Evolutionary conservation across 2,329 filamentous ascomycete genomes (phyloP).

Genomic region (Fusarium torreyae): DNA sequence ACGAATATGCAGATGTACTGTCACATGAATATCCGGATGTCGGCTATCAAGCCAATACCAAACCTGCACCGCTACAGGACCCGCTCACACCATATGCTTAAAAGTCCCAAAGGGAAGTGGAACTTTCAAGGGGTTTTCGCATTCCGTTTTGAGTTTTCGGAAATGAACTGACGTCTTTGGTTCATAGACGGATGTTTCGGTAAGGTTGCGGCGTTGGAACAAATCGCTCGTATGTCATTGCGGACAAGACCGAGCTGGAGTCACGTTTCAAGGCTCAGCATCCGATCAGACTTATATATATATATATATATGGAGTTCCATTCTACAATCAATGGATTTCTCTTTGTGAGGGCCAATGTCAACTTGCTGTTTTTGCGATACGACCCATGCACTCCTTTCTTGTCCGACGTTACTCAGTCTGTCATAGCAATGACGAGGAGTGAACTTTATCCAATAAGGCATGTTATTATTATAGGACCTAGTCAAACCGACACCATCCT

Average conservation of each 20-base stretch:
- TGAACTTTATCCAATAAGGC: too few species aligned
- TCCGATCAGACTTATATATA: neutral
- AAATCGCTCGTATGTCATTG: conserved; percentile 29
- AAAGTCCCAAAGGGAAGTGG: conserved; percentile 10
- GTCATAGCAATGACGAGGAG: too few species aligned
- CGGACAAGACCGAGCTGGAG: conserved; percentile 1
- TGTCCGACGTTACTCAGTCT: neutral
- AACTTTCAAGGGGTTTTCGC: conserved; percentile 28
- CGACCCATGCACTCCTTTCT: neutral
- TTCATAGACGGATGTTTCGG: conserved; percentile 17
- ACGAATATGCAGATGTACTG: neutral
- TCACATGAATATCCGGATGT: conserved; percentile 6
- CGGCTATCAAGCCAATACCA: neutral
- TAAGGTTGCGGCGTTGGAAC: conserved; percentile 11
- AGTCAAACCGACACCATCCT: too few species aligned
- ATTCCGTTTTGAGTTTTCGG: conserved; percentile 25
- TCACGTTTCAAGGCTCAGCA: neutral
- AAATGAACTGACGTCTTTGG: conserved; percentile 20
- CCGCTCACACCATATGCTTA: conserved; percentile 10
- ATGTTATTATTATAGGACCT: too few species aligned
- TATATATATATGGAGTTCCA: neutral
- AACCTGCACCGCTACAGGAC: conserved; percentile 12
- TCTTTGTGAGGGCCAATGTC: neutral
- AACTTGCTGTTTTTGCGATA: neutral
- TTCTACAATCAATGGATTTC: too few species aligned